Conservation (phyloP, 768 basidiomycete genomes). For the Filobasidium wieringae region DNA sequence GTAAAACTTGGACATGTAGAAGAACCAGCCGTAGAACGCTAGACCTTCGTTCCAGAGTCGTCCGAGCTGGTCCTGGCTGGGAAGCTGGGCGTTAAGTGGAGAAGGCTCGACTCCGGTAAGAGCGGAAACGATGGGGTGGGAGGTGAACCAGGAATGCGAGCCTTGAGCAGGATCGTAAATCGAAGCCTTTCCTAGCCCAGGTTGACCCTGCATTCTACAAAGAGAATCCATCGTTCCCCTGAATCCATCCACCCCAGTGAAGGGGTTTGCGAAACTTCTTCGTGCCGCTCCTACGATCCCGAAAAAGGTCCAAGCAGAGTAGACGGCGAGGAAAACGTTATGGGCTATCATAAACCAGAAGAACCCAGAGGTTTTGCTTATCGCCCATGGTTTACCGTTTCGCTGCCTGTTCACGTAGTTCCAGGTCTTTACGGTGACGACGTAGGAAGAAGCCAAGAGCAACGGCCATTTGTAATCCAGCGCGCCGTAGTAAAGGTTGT, state of each 20-base stretch:
- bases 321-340: constrained; percentile 19
- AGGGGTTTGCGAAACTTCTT: constrained; percentile 6
- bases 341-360: constrained; percentile 20
- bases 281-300: constrained; percentile 1
- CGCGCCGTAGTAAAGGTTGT: constrained; percentile 5
- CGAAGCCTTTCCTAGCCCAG: constrained; percentile 8
- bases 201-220: constrained; percentile 8
- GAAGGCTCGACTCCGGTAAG: background rate
- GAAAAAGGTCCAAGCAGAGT: constrained; percentile 23
- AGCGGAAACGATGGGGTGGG: background rate
- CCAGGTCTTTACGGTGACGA: constrained; percentile 16
- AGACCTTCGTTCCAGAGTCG: constrained; percentile 14
- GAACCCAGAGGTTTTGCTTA: constrained; percentile 11
- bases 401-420: constrained; percentile 20
- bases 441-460: constrained; percentile 21
- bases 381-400: constrained; percentile 14
- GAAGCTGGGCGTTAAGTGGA: background rate
- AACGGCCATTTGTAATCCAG: constrained; percentile 18
- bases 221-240: constrained; percentile 9
- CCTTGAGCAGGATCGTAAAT: constrained; percentile 2
- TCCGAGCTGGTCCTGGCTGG: background rate
- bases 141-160: constrained; percentile 2
- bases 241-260: constrained; percentile 4
- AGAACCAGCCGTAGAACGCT: constrained; percentile 16
- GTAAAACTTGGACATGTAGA: constrained; percentile 20